Evolutionary conservation across 768 basidiomycete genomes (phyloP), one percentile per base, ranked within the genome.

Genomic region (Tricholoma furcatifolium): DNA sequence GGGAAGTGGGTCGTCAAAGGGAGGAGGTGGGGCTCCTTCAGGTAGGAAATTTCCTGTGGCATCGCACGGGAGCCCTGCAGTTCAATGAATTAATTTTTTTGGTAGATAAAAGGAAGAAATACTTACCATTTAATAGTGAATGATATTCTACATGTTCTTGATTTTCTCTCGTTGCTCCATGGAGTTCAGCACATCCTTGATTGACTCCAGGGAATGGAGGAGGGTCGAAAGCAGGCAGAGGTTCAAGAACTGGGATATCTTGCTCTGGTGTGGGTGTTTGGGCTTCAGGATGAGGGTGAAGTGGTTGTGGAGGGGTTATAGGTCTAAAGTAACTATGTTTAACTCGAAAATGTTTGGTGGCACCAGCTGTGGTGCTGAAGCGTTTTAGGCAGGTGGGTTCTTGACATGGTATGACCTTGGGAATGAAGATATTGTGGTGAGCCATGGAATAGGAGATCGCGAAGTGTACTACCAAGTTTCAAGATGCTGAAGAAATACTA

Each of bases 61-160:
- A 52, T 56, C 27, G 8, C 51, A 48, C 9, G 46, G 47, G 12
- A 38, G 27, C 5, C 55, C 55, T 46, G 32, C 14, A 8, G 14
- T 34, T 20, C 12, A 32, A 6, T 9, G 18, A 32, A 17, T 3
- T 6, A 31, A 6, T 3, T 15, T 32, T 4, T 17, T 7, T 9
- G 34, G 30, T n/a, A n/a, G 20, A 34, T 35, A 17, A 8, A 30
- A 30, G 11, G 15, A 30, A 6, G 9, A 7, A 9, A 30, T 8
- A 30, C 12, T 9, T 38, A 51, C 50, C 50, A 51, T 51, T 51
- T 6, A 51, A 18, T 23, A 21, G 27, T 9, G 50, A 34, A 27
- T 51, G 50, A n/a, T 43, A 51, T 36, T 30, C 32, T 4, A n/a
- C 43, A 30, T n/a, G 23, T 30, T 9, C 14, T 3, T 17, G 23